These are phyloP conservation scores for Bisporella sp. DNA, from an alignment of 2,329 filamentous ascomycete species.

Conservation along the genomic window DNA sequence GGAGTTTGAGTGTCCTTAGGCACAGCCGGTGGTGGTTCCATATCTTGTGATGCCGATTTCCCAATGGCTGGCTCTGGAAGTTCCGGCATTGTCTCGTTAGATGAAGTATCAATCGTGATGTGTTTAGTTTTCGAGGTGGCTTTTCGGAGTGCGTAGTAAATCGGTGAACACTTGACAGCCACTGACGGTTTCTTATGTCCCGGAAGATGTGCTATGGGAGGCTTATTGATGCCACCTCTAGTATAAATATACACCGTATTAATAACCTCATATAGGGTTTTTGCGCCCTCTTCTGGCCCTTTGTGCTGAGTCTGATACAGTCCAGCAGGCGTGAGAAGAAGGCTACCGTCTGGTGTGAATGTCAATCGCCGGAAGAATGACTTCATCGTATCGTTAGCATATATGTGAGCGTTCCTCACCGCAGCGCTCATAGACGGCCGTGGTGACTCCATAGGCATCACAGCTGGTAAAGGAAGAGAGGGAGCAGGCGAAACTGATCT, in stretches of 20 bases:
- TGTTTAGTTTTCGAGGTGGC: conserved; percentile 65
- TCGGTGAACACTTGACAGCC: conserved; percentile 86
- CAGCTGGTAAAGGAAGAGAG: conserved; percentile 86
- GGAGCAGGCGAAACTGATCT: conserved; percentile 90
- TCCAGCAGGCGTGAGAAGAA: conserved; percentile 89
- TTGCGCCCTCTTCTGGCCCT: conserved; percentile 55
- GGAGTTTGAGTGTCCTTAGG: conserved; percentile 20
- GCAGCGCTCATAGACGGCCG: conserved; percentile 57
- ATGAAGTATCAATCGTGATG: conserved; percentile 92
- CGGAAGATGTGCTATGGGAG: conserved; percentile 87
- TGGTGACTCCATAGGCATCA: conserved; percentile 91
- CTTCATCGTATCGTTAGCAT: conserved; percentile 92
- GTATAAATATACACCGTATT: conserved; percentile 99
- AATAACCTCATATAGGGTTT: conserved; percentile 75
- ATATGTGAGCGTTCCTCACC: conserved; percentile 80
- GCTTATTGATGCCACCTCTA: conserved; percentile 90
- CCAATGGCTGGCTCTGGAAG: conserved; percentile 71
- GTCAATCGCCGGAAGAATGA: conserved; percentile 93
- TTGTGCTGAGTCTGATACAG: conserved; percentile 81
- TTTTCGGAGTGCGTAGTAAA: conserved; percentile 77
- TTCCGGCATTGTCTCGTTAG: conserved; percentile 74
- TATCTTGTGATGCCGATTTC: conserved; percentile 51
- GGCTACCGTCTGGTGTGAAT: conserved; percentile 90
- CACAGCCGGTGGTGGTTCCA: conserved; percentile 72
- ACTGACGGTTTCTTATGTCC: conserved; percentile 98